These are phyloP conservation scores for Kluyveromyces wickerhamii DNA, from an alignment of 805 yeast species.

Conservation along the genomic window DNA sequence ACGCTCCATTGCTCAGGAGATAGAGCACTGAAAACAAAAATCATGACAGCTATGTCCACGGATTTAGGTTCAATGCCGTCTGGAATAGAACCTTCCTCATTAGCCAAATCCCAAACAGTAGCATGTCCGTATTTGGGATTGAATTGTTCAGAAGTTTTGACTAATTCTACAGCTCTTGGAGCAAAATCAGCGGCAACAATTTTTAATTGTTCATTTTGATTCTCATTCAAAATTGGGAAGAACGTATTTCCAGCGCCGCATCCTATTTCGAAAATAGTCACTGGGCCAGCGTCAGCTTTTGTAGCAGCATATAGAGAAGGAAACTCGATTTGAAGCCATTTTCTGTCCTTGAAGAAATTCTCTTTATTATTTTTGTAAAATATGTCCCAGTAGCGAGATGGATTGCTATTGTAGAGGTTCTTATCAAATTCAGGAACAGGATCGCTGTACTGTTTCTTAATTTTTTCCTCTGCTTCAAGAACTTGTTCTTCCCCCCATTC, in stretches of 20 bases:
- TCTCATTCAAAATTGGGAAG: slow-evolving; percentile 79
- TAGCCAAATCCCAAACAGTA: slow-evolving; percentile 92
- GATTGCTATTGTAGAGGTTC: slow-evolving; percentile 67
- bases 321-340: slow-evolving; percentile 92
- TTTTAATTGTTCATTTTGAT: slow-evolving; percentile 66
- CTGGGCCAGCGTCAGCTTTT: slow-evolving; percentile 58
- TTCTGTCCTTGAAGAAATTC: slow-evolving; percentile 92
- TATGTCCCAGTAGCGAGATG: slow-evolving; percentile 91
- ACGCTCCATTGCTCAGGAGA: slow-evolving; percentile 85
- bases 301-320: slow-evolving; percentile 79
- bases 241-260: slow-evolving; percentile 98
- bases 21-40: slow-evolving; percentile 88
- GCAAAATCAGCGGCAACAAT: slow-evolving; percentile 88
- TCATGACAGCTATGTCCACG: slow-evolving; percentile 88
- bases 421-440: slow-evolving; percentile 91
- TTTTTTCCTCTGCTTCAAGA: slow-evolving; percentile 62
- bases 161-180: slow-evolving; percentile 81
- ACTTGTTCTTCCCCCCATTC: slow-evolving; percentile 94
- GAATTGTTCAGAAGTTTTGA: slow-evolving; percentile 55
- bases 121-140: slow-evolving; percentile 61
- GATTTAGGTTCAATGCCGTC: slow-evolving; percentile 75
- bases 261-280: slow-evolving; percentile 81
- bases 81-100: slow-evolving; percentile 64
- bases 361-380: slow-evolving; percentile 86
- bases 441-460: slow-evolving; percentile 61